These are phyloP conservation scores for Penicillium antarcticum DNA, from an alignment of 495 filamentous ascomycete genomes.

Conservation along the genomic window DNA sequence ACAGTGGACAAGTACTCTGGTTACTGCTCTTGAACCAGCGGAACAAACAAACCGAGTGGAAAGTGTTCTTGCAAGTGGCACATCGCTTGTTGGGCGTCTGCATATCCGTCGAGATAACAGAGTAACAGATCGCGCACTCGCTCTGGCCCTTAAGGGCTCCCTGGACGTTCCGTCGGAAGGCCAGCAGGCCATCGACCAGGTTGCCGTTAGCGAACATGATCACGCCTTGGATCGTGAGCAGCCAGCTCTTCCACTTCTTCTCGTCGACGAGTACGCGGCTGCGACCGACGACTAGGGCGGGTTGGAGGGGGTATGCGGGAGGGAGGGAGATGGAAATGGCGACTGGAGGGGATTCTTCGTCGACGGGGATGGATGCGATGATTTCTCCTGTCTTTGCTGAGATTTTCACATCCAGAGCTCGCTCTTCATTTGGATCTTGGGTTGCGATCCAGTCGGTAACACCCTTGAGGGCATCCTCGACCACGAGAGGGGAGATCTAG, in stretches of 20 bases:
- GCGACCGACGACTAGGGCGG: slow-evolving; percentile 69
- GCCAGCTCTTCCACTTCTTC: slow-evolving; percentile 84
- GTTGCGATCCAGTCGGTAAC: slow-evolving; percentile 69
- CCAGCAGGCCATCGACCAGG: slow-evolving; percentile 77
- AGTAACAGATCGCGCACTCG: slow-evolving; percentile 97
- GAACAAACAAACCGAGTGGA: slow-evolving; percentile 85
- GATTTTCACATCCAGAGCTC: slow-evolving; percentile 69
- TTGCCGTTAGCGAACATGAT: slow-evolving; percentile 87
- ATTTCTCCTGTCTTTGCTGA: slow-evolving; percentile 68
- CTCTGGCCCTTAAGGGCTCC: slow-evolving; percentile 88
- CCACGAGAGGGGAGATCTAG: slow-evolving; percentile 75
- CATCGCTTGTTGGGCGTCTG: slow-evolving; percentile 88
- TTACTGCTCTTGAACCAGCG: slow-evolving; percentile 96
- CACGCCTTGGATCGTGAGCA: slow-evolving; percentile 81
- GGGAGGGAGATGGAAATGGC: slow-evolving; percentile 76
- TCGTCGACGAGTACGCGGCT: slow-evolving; percentile 85
- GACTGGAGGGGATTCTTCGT: slow-evolving; percentile 80
- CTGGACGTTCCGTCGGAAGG: slow-evolving; percentile 79
- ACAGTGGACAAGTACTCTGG: slow-evolving; percentile 84
- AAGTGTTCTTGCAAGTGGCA: slow-evolving; percentile 88
- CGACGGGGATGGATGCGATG: slow-evolving; percentile 76
- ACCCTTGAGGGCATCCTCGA: slow-evolving; percentile 64
- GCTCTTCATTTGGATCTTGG: slow-evolving; percentile 56
- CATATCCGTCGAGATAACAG: slow-evolving; percentile 81
- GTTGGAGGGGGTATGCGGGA: slow-evolving; percentile 71